Conservation (phyloP, 768 basidiomycete species). For the Leccinum variicolor region DNA sequence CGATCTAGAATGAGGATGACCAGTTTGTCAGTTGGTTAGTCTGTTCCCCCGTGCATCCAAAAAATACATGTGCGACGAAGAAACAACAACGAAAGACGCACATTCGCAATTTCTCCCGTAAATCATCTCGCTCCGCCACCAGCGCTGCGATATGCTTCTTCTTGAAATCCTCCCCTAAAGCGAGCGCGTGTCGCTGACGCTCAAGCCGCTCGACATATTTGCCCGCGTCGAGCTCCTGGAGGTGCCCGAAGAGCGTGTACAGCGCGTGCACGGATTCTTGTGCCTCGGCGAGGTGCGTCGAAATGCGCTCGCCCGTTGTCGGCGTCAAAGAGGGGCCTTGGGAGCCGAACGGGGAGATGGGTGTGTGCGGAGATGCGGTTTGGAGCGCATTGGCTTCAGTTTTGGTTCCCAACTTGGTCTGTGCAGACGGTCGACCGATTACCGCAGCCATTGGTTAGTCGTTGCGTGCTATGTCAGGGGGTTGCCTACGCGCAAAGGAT, state of each 20-base stretch:
- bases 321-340: background rate
- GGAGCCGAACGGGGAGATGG: background rate
- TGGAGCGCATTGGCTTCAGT: background rate
- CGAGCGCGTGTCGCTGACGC: conserved; percentile 34
- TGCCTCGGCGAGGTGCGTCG: conserved; percentile 1
- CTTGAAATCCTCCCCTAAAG: conserved; percentile 35
- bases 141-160: conserved; percentile 15
- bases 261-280: background rate
- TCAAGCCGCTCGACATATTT: conserved; percentile 39
- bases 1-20: background rate
- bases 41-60: background rate
- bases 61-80: background rate
- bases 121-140: conserved; percentile 1
- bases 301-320: conserved; percentile 25
- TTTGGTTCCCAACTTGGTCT: background rate
- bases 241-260: conserved; percentile 2
- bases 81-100: background rate
- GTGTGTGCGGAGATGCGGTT: background rate
- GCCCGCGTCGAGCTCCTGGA: conserved; percentile 15
- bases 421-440: conserved; percentile 7
- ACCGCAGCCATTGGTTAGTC: background rate
- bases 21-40: background rate
- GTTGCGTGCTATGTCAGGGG: conserved; percentile 1
- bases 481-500: background rate
- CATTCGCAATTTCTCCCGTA: background rate